Conservation (phyloP, 2,329 filamentous ascomycete genomes). For the Diplodia intermedia region DNA sequence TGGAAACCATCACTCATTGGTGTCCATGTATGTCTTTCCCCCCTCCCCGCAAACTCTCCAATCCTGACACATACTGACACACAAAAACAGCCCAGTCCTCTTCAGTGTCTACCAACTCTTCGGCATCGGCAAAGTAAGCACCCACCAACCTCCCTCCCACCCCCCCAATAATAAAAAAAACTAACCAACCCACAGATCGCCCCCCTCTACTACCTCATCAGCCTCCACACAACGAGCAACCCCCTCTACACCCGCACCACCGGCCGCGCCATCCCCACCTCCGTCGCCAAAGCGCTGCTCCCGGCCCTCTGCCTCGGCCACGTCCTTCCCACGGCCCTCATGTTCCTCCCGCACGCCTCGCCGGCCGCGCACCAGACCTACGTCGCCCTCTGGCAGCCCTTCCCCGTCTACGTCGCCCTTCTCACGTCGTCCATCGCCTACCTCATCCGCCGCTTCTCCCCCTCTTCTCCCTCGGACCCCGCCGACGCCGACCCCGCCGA, state of each 20-base stretch:
- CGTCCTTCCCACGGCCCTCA: conserved; percentile 38
- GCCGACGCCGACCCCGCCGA: too few relatives aligned
- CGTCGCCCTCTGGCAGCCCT: conserved; percentile 38
- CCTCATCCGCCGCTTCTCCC: not conserved
- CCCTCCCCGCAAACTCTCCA: too few relatives aligned
- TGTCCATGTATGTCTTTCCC: conserved; percentile 23
- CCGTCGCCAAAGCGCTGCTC: conserved; percentile 37
- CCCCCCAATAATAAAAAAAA: too few relatives aligned
- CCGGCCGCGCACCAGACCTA: conserved; percentile 35
- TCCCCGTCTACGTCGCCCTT: not conserved
- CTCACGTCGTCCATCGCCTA: not conserved
- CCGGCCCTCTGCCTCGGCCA: conserved; percentile 40
- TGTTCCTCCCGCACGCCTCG: conserved; percentile 38
- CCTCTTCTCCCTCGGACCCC: too few relatives aligned
- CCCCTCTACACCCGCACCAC: conserved; percentile 34
- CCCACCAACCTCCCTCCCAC: too few relatives aligned
- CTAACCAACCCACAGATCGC: conserved; percentile 32
- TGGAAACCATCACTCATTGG: conserved; percentile 14
- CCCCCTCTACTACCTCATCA: conserved; percentile 39
- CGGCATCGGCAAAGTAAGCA: conserved; percentile 23
- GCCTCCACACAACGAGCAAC: conserved; percentile 34
- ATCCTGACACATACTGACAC: not conserved
- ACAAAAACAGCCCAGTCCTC: conserved; percentile 8
- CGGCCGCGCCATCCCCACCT: conserved; percentile 33
- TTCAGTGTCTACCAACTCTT: conserved; percentile 20